phyloP scores from a whole-genome alignment of 1,284 basidiomycete species.

The Irpex sp. region DNA sequence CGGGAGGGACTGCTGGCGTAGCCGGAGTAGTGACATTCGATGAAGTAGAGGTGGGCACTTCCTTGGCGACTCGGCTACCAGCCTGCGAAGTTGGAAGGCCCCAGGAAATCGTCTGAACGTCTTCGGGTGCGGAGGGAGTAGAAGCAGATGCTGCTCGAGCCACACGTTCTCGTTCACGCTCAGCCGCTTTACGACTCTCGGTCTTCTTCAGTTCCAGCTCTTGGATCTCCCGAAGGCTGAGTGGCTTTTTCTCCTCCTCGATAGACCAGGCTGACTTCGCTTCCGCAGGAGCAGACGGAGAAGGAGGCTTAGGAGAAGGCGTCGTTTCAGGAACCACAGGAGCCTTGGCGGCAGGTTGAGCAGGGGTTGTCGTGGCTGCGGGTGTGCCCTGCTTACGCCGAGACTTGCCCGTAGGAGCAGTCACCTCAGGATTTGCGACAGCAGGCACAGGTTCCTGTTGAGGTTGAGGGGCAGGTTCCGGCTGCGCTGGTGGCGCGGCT shows the following conservation, averaged over 20 bases:
- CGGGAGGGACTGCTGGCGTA: slow-evolving; percentile 37
- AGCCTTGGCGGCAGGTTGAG: slow-evolving; percentile 20
- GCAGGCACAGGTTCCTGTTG: not conserved
- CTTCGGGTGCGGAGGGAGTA: slow-evolving; percentile 38
- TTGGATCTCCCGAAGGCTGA: slow-evolving; percentile 91
- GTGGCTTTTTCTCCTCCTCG: slow-evolving; percentile 58
- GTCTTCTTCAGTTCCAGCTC: slow-evolving; percentile 84
- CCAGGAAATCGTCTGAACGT: slow-evolving; percentile 67
- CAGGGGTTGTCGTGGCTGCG: slow-evolving; percentile 22
- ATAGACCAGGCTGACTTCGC: slow-evolving; percentile 24
- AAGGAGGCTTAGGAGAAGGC: slow-evolving; percentile 12
- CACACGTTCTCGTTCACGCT: slow-evolving; percentile 56
- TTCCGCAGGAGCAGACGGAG: slow-evolving; percentile 13
- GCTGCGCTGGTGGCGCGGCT: slow-evolving; percentile 6
- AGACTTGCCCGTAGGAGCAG: slow-evolving; percentile 7
- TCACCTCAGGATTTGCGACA: not conserved
- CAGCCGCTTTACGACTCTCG: slow-evolving; percentile 67
- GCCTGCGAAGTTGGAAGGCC: slow-evolving; percentile 72
- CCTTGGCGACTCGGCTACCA: slow-evolving; percentile 48
- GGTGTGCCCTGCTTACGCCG: not conserved
- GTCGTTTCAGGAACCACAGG: slow-evolving; percentile 21
- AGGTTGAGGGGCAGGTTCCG: slow-evolving; percentile 1
- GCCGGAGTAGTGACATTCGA: slow-evolving; percentile 24
- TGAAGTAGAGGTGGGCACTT: slow-evolving; percentile 30
- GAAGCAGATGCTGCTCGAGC: slow-evolving; percentile 39